Percentiles rank a stretch among this genome's conserved stretches.
Evolutionary conservation across 495 filamentous ascomycete genomes (phyloP).

Genomic region (Penicillium macrosclerotiorum): DNA sequence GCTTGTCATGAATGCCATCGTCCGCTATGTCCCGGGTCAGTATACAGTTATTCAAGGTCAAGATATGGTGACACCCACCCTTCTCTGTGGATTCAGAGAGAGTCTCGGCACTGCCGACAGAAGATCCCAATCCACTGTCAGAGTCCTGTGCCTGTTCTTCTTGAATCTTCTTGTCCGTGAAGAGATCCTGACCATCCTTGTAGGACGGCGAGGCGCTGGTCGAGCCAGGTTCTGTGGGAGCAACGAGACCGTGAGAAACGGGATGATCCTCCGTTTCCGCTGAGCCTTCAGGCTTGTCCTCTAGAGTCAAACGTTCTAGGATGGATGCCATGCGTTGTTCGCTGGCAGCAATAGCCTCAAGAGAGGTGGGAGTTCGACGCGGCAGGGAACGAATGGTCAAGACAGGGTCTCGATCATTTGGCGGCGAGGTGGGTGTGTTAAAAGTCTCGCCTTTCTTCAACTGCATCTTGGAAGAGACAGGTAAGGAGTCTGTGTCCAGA

Average conservation of each 20-base stretch:
- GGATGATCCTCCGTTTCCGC: no score
- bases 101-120: constrained; percentile 38
- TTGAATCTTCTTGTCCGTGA: constrained; percentile 16
- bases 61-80: constrained; percentile 9
- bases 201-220: background rate
- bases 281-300: constrained; percentile 31
- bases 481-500: constrained; percentile 20
- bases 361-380: constrained; percentile 49
- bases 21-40: no score
- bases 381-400: constrained; percentile 46
- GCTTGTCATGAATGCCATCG: constrained; percentile 28
- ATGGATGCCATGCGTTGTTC: constrained; percentile 50
- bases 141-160: constrained; percentile 40
- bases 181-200: background rate
- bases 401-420: constrained; percentile 40
- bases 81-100: constrained; percentile 20
- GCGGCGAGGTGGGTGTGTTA: constrained; percentile 43
- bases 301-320: constrained; percentile 41
- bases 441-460: constrained; percentile 55
- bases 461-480: constrained; percentile 24
- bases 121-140: constrained; percentile 58
- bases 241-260: no score
- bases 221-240: no score
- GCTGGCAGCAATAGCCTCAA: constrained; percentile 46
- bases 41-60: constrained; percentile 26